Conservation (phyloP, 2,329 filamentous ascomycete species). For the Pezicula carpinea region DNA sequence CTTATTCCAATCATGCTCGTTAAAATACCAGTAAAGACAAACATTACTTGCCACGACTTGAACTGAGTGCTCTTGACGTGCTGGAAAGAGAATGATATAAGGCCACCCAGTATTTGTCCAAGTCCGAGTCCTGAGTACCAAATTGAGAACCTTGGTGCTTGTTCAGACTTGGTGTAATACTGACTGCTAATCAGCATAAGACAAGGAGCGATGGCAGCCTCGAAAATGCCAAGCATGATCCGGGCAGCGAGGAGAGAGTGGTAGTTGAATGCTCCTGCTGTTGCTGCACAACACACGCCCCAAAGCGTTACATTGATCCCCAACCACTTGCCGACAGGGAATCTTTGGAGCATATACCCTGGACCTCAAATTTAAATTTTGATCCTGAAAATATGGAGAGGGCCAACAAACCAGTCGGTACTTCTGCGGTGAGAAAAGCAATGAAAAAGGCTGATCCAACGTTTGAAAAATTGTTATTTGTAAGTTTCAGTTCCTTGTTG, state of each 20-base stretch:
- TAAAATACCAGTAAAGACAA: conserved; percentile 42
- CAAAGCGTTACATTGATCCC: conserved; percentile 54
- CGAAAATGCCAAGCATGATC: conserved; percentile 56
- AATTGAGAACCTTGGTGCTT: conserved; percentile 53
- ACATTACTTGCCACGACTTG: conserved; percentile 45
- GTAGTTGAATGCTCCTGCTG: conserved; percentile 50
- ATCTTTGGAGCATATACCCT: conserved; percentile 54
- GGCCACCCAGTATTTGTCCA: conserved; percentile 46
- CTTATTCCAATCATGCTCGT: conserved; percentile 38
- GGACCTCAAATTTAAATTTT: neutral
- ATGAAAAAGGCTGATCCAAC: conserved; percentile 60
- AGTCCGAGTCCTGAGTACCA: conserved; percentile 54
- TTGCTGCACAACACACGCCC: conserved; percentile 51
- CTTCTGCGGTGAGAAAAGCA: conserved; percentile 52
- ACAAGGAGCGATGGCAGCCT: conserved; percentile 54
- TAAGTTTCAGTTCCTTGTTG: conserved; percentile 46
- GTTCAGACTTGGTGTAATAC: conserved; percentile 54
- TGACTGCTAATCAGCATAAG: conserved; percentile 56
- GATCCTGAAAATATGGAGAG: neutral
- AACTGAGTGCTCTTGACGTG: conserved; percentile 34
- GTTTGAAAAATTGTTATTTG: conserved; percentile 58
- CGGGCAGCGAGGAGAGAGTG: conserved; percentile 48
- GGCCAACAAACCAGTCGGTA: conserved; percentile 47
- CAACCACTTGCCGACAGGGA: conserved; percentile 58
- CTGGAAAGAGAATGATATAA: conserved; percentile 50